Percentiles rank a stretch among this genome's conserved stretches.
These are phyloP conservation scores for Pulveroboletus frians DNA, from an alignment of 768 basidiomycete genomes.

Conservation along the genomic window DNA sequence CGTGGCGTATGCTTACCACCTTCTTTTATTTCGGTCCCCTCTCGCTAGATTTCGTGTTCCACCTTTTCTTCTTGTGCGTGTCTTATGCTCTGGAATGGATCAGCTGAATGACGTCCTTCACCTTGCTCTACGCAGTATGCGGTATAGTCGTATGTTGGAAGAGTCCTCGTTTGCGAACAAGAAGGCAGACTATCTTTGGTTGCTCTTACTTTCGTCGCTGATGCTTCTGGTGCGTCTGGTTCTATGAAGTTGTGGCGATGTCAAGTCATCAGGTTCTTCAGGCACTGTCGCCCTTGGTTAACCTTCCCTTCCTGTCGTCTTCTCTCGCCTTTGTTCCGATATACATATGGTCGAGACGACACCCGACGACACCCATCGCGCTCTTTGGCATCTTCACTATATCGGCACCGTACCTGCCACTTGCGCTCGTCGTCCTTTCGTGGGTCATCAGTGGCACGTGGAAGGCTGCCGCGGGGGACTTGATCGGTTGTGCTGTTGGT, in stretches of 20 bases:
- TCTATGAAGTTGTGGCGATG: neutral
- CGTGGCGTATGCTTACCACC: conserved; percentile 84
- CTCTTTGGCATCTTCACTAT: conserved; percentile 94
- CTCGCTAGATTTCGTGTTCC: conserved; percentile 92
- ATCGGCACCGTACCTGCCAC: conserved; percentile 90
- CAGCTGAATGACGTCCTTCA: neutral
- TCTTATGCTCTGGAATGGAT: neutral
- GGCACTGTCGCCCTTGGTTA: conserved; percentile 81
- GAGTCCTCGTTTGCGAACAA: conserved; percentile 92
- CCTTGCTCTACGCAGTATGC: conserved; percentile 58
- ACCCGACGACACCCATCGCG: conserved; percentile 92
- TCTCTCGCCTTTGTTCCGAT: conserved; percentile 93
- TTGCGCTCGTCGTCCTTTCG: conserved; percentile 84
- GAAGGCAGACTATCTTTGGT: conserved; percentile 94
- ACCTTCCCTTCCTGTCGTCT: conserved; percentile 89
- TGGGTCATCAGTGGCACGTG: conserved; percentile 80
- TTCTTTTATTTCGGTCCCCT: conserved; percentile 97
- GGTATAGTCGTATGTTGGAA: conserved; percentile 94
- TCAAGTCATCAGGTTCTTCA: conserved; percentile 27
- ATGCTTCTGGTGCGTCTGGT: conserved; percentile 71
- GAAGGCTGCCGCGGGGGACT: conserved; percentile 76
- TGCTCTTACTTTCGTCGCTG: conserved; percentile 74
- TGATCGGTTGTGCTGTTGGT: conserved; percentile 83
- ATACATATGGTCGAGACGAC: conserved; percentile 94
- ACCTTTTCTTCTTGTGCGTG: conserved; percentile 93